Percentiles rank a stretch among this genome's conserved stretches.
Evolutionary conservation across 768 basidiomycete species (phyloP).

Genomic region (Lactarius hatsudake): DNA sequence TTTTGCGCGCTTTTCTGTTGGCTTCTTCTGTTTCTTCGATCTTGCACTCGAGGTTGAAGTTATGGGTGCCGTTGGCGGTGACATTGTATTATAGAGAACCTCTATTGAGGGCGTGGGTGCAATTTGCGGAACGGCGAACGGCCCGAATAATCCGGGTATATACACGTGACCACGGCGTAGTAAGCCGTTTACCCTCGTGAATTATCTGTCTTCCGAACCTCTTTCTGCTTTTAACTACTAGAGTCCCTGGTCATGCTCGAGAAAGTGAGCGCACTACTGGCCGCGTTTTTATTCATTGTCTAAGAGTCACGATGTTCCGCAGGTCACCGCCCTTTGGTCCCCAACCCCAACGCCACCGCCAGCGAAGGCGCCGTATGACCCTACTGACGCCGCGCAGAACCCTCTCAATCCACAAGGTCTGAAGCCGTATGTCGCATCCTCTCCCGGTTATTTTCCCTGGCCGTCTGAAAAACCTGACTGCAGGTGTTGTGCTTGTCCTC

Average conservation of each 20-base stretch:
- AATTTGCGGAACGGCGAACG: background rate
- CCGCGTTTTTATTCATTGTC: background rate
- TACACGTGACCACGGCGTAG: background rate
- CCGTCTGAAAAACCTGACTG: slow-evolving; percentile 5
- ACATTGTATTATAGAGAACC: background rate
- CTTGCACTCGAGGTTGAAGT: background rate
- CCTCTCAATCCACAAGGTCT: slow-evolving; percentile 92
- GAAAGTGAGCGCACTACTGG: slow-evolving; percentile 5
- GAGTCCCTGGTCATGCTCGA: slow-evolving; percentile 13
- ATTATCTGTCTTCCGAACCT: too few species aligned
- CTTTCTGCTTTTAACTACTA: background rate
- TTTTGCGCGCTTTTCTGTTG: background rate
- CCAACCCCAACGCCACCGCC: slow-evolving; percentile 34
- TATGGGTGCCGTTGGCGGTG: background rate
- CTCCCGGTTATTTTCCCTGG: background rate
- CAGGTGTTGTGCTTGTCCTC: slow-evolving; percentile 95
- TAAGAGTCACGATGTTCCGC: too few species aligned
- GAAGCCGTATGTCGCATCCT: slow-evolving; percentile 70
- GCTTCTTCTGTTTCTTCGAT: background rate
- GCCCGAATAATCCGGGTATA: background rate
- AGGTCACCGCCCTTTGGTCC: slow-evolving; percentile 44
- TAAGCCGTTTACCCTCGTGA: too few species aligned
- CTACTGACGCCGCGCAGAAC: slow-evolving; percentile 76
- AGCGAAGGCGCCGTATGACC: slow-evolving; percentile 48
- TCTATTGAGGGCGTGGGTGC: too few species aligned